Evolutionary conservation across 192 early-diverging fungal genomes (phyloP).

Genomic region (Backusella sp.): DNA sequence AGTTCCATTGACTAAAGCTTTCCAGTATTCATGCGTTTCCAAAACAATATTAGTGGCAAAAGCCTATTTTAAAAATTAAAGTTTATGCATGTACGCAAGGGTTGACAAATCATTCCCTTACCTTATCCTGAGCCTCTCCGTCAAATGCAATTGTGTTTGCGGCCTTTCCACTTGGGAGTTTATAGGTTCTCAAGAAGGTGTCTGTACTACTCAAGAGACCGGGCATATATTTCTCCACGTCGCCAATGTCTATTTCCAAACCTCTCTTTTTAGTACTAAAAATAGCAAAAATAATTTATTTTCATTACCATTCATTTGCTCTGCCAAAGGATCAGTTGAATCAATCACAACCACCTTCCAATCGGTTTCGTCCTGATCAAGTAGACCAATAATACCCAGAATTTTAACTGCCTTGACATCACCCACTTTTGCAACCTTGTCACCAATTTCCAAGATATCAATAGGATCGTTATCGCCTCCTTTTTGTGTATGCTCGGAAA

Average conservation of each 20-base stretch:
- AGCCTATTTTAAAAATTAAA: slow-evolving; percentile 37
- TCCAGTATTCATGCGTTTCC: slow-evolving; percentile 95
- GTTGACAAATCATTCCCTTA: not conserved
- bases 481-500: slow-evolving; percentile 88
- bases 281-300: not conserved
- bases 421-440: slow-evolving; percentile 84
- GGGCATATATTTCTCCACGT: slow-evolving; percentile 95
- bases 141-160: slow-evolving; percentile 98
- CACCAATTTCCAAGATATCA: slow-evolving; percentile 98
- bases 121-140: slow-evolving; percentile 73
- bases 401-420: slow-evolving; percentile 99
- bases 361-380: slow-evolving; percentile 99
- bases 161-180: slow-evolving; percentile 98
- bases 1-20: slow-evolving; percentile 61
- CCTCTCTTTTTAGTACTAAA: not conserved
- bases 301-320: slow-evolving; percentile 80
- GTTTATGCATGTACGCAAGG: too few species aligned
- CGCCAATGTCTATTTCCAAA: slow-evolving; percentile 78
- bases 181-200: slow-evolving; percentile 99
- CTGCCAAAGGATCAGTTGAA: slow-evolving; percentile 91
- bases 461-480: slow-evolving; percentile 97
- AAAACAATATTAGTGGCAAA: slow-evolving; percentile 85
- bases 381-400: slow-evolving; percentile 94
- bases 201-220: slow-evolving; percentile 91
- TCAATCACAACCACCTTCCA: slow-evolving; percentile 99